Base-by-base conservation (phyloP, 2,329 filamentous ascomycete species). In the Phoma sp. region DNA sequence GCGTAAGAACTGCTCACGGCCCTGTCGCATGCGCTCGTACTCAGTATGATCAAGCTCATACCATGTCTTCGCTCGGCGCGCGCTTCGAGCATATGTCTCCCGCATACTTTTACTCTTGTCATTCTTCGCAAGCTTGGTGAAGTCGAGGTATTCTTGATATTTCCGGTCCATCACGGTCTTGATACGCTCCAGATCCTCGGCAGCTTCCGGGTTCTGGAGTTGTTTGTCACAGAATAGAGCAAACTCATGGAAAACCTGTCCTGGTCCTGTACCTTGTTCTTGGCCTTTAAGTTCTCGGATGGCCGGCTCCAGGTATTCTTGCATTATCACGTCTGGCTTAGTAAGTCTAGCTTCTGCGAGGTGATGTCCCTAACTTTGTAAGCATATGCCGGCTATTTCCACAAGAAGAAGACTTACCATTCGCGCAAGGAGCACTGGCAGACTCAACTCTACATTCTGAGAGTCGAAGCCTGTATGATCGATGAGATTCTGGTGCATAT, bases 221-320 rank as follows among this genome's bases (percentile, higher is more conserved):
- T 99, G 95, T 67, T 92, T 87, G 71, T 99, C 93, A 67, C 96
- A 99, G 71, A 99, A 99, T 46, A 87, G 84, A 24, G 96, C 95
- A 73, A 98, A 98, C 66, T 96, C 91, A 70, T 97, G 92, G 67
- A 92, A 97, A 0, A 98, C 95, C 61, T 91, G 84, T 1, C 93
- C 92, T 2, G 93, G 90, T 56, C 93, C 90, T 39, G 83, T 80
- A 1, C 89, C 89, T 47, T 86, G 82, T 4, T 77, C 82, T 40
- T 84, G 83, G 1, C 86, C 87, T 64, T 86, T 89, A 7, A 99
- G 80, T 68, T 96, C 90, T 61, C 87, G 87, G 25, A 98, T 86
- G 0, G 95, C 93, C 22, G 91, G 90, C 49, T 89, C 84, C 0
- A 99, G 82, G 66, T 97, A 98, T 32, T 89, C 86, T 62, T 89